Conservation (phyloP, 2,329 filamentous ascomycete species). For the Akanthomyces muscarius region DNA sequence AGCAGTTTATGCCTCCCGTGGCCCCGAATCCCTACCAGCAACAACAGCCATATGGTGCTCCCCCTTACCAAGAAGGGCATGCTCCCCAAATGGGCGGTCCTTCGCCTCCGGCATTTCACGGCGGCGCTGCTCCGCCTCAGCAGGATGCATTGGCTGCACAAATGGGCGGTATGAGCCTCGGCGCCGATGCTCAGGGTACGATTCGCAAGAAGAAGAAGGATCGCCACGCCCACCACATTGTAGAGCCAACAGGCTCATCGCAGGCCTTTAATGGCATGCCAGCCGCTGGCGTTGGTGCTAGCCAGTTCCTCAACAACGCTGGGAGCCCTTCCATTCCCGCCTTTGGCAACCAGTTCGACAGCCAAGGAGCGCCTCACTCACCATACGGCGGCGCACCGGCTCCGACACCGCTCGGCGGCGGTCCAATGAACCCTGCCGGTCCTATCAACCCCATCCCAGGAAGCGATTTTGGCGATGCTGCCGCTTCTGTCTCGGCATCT, state of each 20-base stretch:
- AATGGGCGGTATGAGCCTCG: constrained; percentile 73
- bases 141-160: constrained; percentile 61
- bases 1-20: constrained; percentile 54
- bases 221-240: constrained; percentile 83
- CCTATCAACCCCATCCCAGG: constrained; percentile 24
- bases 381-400: constrained; percentile 1
- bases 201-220: constrained; percentile 84
- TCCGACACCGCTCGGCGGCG: constrained; percentile 2
- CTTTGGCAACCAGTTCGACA: constrained; percentile 43
- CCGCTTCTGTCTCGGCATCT: constrained; percentile 31
- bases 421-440: constrained; percentile 25
- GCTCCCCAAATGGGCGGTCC: constrained; percentile 27
- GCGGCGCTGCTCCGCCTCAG: constrained; percentile 31
- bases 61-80: constrained; percentile 38
- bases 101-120: constrained; percentile 26
- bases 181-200: constrained; percentile 43
- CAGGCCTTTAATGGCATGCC: constrained; percentile 68
- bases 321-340: constrained; percentile 25
- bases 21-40: constrained; percentile 54
- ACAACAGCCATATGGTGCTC: constrained; percentile 37
- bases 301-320: constrained; percentile 37
- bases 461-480: constrained; percentile 25
- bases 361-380: constrained; percentile 20
- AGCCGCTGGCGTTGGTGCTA: constrained; percentile 47
- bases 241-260: constrained; percentile 67